A percentile compares a stretch with the other conserved stretches of the same genome.
phyloP scores from a whole-genome alignment of 2,329 filamentous ascomycete species.

The Sporothrix inflata region DNA sequence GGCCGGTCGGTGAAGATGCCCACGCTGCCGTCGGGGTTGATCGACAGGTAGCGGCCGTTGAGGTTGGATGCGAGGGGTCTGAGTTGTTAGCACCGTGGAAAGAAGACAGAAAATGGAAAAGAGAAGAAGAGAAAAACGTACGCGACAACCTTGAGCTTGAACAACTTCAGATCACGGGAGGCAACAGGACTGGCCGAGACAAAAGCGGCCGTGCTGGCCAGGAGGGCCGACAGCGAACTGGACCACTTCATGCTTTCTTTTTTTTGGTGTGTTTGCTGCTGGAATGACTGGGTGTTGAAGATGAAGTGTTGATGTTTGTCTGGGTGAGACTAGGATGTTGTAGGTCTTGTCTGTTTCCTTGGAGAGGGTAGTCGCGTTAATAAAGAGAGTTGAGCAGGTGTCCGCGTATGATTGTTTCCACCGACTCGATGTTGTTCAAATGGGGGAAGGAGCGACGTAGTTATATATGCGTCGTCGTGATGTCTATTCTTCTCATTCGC shows the following conservation, averaged over 20 bases:
- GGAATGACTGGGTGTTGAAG: neutral
- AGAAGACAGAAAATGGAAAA: neutral
- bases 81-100: neutral
- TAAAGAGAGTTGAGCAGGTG: too few relatives aligned
- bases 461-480: neutral
- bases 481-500: neutral
- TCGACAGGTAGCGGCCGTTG: conserved; percentile 42
- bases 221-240: conserved; percentile 41
- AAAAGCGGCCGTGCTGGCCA: conserved; percentile 12
- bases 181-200: conserved; percentile 14
- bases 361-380: neutral
- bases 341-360: neutral
- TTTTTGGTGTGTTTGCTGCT: neutral
- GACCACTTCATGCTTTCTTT: conserved; percentile 20
- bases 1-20: conserved; percentile 37
- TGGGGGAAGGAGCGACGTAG: conserved; percentile 1
- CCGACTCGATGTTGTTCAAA: too few relatives aligned
- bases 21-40: conserved; percentile 39
- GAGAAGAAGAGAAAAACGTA: neutral
- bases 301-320: neutral
- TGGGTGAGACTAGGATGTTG: neutral
- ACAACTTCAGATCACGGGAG: conserved; percentile 12
- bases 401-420: neutral
- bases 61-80: conserved; percentile 32
- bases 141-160: conserved; percentile 29